These are phyloP conservation scores for Hansenula sp. DNA, from an alignment of 1,139 yeast species.

Conservation along the genomic window DNA sequence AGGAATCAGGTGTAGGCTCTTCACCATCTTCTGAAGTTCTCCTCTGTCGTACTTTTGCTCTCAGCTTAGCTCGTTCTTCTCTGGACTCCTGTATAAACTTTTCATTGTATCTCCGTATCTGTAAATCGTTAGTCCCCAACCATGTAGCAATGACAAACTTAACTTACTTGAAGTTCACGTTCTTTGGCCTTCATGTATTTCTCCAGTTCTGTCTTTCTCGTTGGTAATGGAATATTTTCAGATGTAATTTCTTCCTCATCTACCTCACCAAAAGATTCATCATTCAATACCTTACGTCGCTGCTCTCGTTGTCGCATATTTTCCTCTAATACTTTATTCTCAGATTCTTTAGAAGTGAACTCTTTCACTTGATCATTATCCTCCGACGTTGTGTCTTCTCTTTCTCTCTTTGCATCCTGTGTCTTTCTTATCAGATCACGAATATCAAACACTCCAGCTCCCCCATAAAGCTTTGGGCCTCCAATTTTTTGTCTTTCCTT, in stretches of 20 bases:
- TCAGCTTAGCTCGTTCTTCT: conserved; percentile 6
- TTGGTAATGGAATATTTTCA: conserved; percentile 11
- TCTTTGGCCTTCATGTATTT: conserved; percentile 11
- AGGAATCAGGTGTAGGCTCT: not conserved
- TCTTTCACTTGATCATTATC: conserved; percentile 3
- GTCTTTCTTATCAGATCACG: not conserved
- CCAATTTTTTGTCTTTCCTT: conserved; percentile 3
- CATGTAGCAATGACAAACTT: too few relatives aligned
- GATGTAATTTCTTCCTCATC: not conserved
- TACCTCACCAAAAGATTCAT: conserved; percentile 5
- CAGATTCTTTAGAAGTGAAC: too few relatives aligned
- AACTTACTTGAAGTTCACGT: conserved; percentile 15
- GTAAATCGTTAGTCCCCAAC: not conserved
- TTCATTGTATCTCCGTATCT: conserved; percentile 10
- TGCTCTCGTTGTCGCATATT: too few relatives aligned
- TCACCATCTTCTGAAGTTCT: not conserved
- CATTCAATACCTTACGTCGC: conserved; percentile 5
- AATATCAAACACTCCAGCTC: conserved; percentile 13
- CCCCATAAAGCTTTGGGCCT: conserved; percentile 7
- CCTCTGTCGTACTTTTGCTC: conserved; percentile 9
- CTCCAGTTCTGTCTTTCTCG: conserved; percentile 13
- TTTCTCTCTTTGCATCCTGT: conserved; percentile 2
- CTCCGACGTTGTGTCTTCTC: conserved; percentile 6
- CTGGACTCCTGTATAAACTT: conserved; percentile 7
- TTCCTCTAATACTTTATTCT: too few relatives aligned